These are phyloP conservation scores for Seminavis robusta DNA, from an alignment of 108 stramenopile genomes.

Conservation along the genomic window DNA sequence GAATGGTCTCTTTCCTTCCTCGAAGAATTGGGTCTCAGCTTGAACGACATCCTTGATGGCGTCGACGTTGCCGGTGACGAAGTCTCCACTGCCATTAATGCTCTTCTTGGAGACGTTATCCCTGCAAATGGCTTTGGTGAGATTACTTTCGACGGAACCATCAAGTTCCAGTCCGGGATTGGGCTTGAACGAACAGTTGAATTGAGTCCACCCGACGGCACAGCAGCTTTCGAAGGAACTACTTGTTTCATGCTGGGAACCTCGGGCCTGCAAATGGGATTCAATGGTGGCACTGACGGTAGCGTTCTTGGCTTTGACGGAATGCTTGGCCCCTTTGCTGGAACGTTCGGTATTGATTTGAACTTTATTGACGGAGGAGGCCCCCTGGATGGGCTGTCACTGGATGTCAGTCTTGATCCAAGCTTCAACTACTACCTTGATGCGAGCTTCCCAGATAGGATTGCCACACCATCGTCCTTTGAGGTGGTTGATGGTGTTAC, in stretches of 20 bases:
- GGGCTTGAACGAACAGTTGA: constrained; percentile 12
- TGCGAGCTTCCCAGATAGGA: not conserved
- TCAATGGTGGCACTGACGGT: constrained; percentile 5
- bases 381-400: constrained; percentile 5
- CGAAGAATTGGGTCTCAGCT: too few relatives aligned
- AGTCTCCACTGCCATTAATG: too few relatives aligned
- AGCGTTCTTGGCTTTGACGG: constrained; percentile 12
- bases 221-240: constrained; percentile 7
- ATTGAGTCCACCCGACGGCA: constrained; percentile 7
- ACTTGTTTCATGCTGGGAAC: constrained; percentile 25
- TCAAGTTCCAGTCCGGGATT: constrained; percentile 3
- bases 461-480: constrained; percentile 6
- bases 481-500: constrained; percentile 1
- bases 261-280: constrained; percentile 20
- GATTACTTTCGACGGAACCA: not conserved
- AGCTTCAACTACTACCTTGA: constrained; percentile 28
- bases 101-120: too few relatives aligned
- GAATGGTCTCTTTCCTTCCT: too few relatives aligned
- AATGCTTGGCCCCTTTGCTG: constrained; percentile 20
- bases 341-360: constrained; percentile 5
- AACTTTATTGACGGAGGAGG: constrained; percentile 4
- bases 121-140: too few relatives aligned
- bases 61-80: too few relatives aligned
- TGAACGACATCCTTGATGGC: too few relatives aligned
- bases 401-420: constrained; percentile 20